phyloP scores from a whole-genome alignment of 208 protist genomes.

The Trypanosoma lewisi region DNA sequence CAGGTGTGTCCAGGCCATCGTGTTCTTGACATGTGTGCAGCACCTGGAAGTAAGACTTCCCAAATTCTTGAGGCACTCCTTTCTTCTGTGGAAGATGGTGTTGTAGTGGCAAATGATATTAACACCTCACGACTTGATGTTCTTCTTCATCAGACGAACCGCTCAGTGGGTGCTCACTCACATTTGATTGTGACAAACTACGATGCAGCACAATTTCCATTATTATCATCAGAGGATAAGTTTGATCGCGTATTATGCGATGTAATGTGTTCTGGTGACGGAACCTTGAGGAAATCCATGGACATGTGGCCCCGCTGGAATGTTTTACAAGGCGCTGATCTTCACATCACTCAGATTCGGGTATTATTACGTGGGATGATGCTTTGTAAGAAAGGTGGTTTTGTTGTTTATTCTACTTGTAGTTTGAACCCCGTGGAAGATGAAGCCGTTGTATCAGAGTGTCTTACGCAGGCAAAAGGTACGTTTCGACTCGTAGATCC shows the following conservation, averaged over 20 bases:
- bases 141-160: slow-evolving; percentile 81
- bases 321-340: slow-evolving; percentile 63
- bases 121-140: slow-evolving; percentile 82
- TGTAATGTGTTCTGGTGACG: slow-evolving; percentile 95
- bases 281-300: slow-evolving; percentile 93
- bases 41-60: slow-evolving; percentile 88
- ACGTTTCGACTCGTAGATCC: slow-evolving; percentile 86
- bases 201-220: slow-evolving; percentile 80
- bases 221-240: slow-evolving; percentile 48
- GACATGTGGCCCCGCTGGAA: slow-evolving; percentile 92
- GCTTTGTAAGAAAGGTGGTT: slow-evolving; percentile 74
- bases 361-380: slow-evolving; percentile 84
- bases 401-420: slow-evolving; percentile 96
- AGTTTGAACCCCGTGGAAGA: slow-evolving; percentile 95
- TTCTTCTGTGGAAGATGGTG: slow-evolving; percentile 38
- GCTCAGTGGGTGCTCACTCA: slow-evolving; percentile 49
- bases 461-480: slow-evolving; percentile 63
- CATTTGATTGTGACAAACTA: slow-evolving; percentile 90
- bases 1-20: slow-evolving; percentile 68
- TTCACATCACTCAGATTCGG: slow-evolving; percentile 84
- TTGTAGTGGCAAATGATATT: slow-evolving; percentile 90
- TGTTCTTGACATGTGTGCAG: slow-evolving; percentile 89
- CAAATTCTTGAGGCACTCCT: slow-evolving; percentile 82
- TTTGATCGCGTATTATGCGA: slow-evolving; percentile 94
- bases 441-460: slow-evolving; percentile 90